Evolutionary conservation across 441 rosid species (phyloP), one percentile per base, ranked within the genome.

Genomic region (Croton setiger): DNA sequence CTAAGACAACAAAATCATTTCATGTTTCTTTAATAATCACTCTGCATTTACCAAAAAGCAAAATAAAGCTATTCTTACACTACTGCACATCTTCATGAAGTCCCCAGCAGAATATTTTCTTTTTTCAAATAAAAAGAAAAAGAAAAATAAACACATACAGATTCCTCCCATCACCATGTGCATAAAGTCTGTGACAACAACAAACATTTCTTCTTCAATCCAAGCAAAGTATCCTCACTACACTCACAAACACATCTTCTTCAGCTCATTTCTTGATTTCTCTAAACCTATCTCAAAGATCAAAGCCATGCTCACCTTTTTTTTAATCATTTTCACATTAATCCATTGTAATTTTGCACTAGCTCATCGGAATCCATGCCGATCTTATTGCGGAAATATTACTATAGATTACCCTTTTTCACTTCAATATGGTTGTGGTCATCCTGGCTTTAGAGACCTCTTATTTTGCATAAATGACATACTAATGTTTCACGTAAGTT

Each of bases 371-470:
- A 76, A 75, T 10, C 72, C 70, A 0, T 91, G 96, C 70, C 74
- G 97, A 72, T 89, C 97, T 14, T 88, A 82, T 53, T 91, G 97
- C 17, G 96, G 96, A 54, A 88, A 91, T 69, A 80, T 93, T 45
- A 89, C 95, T 11, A 48, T 91, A 5, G 90, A 91, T 64, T 91
- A 91, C 75, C 96, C 97, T 5, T 93, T 93, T 68, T 75, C 93
- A 0, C 76, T 93, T 57, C 82, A 74, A 43, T 68, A 73, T 18
- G 98, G 98, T 33, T 93, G 97, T 67, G 97, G 98, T 41, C 96
- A 93, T 74, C 95, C 95, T 8, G 96, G 93, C 3, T 91, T 82
- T 68, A 77, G 84, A 31, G 95, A 91, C 79, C 86, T 93, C 18
- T 74, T 91, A 36, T 93, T 89, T 55, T 93, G 96, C 80, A 82